A percentile compares a stretch with the other conserved stretches of the same genome.
Evolutionary conservation across 371 early-diverging fungal species (phyloP).

Genomic region (Smittium mucronatum): DNA sequence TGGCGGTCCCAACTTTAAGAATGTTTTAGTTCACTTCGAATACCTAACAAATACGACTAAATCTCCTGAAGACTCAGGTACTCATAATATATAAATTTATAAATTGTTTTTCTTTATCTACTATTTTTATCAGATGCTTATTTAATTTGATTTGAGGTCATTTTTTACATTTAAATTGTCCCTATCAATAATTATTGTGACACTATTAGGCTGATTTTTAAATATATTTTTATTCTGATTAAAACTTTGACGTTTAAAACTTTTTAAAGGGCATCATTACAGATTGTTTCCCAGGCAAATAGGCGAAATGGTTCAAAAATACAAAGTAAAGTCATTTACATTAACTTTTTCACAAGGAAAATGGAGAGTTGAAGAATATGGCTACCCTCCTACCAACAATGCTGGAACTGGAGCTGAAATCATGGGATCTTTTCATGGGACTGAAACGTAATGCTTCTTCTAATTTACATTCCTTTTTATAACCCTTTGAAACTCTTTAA

Average conservation of each 20-base stretch:
- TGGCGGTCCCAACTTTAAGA: background rate
- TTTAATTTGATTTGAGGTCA: too few relatives aligned
- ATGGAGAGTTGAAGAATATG: constrained; percentile 75
- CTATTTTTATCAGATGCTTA: too few relatives aligned
- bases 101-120: too few relatives aligned
- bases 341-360: constrained; percentile 81
- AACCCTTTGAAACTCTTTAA: background rate
- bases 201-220: too few relatives aligned
- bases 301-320: constrained; percentile 65
- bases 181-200: too few relatives aligned
- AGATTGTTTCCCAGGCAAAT: constrained; percentile 69
- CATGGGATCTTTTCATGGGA: constrained; percentile 16
- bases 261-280: constrained; percentile 40
- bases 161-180: too few relatives aligned
- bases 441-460: background rate
- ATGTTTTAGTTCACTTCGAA: background rate
- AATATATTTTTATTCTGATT: too few relatives aligned
- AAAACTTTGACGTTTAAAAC: background rate
- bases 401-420: constrained; percentile 30
- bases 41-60: background rate
- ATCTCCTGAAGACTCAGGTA: constrained; percentile 1
- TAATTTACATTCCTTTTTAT: background rate
- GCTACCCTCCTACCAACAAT: constrained; percentile 34
- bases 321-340: constrained; percentile 61
- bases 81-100: too few relatives aligned